phyloP scores from a whole-genome alignment of 106 monocot genomes.

The Dendrobium nobile region DNA sequence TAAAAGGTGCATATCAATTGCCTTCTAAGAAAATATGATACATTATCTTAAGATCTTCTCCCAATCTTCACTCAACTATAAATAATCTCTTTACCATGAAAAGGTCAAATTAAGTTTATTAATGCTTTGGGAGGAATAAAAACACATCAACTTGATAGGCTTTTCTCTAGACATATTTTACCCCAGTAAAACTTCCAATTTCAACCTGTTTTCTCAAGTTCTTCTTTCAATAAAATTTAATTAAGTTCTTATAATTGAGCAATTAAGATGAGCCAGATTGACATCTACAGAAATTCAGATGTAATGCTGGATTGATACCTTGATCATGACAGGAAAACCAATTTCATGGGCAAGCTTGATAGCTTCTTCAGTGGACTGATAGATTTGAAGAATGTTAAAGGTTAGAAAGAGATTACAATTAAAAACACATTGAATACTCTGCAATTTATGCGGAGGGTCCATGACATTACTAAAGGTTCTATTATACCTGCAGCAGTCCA shows the following conservation, averaged over 20 bases:
- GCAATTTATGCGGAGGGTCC: background rate
- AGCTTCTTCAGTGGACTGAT: constrained; percentile 85
- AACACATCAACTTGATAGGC: background rate
- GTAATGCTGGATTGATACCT: constrained; percentile 37
- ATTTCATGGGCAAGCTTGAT: constrained; percentile 66
- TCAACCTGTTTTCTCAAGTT: background rate
- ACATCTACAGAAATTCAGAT: background rate
- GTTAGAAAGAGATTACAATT: background rate
- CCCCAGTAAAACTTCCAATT: background rate
- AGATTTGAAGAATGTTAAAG: constrained; percentile 3
- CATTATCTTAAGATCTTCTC: background rate
- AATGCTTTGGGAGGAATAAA: background rate
- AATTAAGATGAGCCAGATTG: background rate
- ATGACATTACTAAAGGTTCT: constrained; percentile 2
- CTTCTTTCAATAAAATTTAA: background rate
- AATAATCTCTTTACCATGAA: background rate
- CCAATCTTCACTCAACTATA: background rate
- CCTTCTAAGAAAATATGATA: background rate
- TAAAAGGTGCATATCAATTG: background rate
- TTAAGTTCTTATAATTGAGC: background rate
- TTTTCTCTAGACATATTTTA: constrained; percentile 2
- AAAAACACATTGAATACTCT: background rate
- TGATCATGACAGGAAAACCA: constrained; percentile 95
- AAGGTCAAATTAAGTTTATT: background rate
- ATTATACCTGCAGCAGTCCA: constrained; percentile 67